phyloP scores from a whole-genome alignment of 345 rosid species.

The Syzygium grande region DNA sequence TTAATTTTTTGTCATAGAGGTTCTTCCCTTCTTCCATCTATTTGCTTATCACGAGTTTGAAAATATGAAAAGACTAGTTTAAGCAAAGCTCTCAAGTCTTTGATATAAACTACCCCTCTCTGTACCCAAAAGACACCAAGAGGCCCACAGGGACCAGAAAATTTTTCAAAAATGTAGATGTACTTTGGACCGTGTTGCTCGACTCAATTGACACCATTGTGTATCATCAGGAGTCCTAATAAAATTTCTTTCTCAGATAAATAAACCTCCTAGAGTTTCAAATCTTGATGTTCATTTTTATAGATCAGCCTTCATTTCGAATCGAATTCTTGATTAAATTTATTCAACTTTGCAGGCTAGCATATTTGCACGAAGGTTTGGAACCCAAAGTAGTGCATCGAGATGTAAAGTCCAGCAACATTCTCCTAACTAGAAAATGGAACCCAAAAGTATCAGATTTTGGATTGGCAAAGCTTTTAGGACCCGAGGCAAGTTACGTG shows the following conservation, averaged over 20 bases:
- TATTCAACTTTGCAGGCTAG: slow-evolving; percentile 40
- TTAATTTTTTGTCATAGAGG: not conserved
- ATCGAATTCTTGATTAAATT: not conserved
- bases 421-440: slow-evolving; percentile 84
- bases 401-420: slow-evolving; percentile 95
- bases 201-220: not conserved
- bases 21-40: not conserved
- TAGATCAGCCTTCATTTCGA: not conserved
- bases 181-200: not conserved
- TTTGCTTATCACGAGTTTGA: not conserved
- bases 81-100: not conserved
- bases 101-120: not conserved
- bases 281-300: not conserved
- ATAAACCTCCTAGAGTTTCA: not conserved
- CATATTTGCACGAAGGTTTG: slow-evolving; percentile 92
- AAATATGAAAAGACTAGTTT: not conserved
- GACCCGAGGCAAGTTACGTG: slow-evolving; percentile 80
- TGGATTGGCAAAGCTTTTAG: slow-evolving; percentile 89
- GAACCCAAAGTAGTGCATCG: slow-evolving; percentile 98
- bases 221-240: not conserved
- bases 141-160: not conserved
- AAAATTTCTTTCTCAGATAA: not conserved
- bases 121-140: not conserved
- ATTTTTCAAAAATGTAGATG: not conserved
- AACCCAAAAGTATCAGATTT: slow-evolving; percentile 89